Evolutionary conservation across 2,329 filamentous ascomycete genomes (phyloP), one percentile per base, ranked within the genome.

Genomic region (Talaromyces piceae): DNA sequence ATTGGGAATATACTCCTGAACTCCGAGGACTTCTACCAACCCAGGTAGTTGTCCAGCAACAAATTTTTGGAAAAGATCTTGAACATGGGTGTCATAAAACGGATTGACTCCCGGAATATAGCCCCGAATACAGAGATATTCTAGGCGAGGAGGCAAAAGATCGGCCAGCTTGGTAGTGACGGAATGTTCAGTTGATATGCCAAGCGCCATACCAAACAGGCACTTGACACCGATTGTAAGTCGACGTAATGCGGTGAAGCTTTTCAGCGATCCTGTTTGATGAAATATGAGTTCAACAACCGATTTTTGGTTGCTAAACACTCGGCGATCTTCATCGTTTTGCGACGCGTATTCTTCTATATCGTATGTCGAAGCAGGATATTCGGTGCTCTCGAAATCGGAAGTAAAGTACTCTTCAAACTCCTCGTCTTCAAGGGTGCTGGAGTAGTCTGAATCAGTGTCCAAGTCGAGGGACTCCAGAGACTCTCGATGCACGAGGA

Each of bases 31-130:
- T 23, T 53, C 51, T 28, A 39, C 49, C 46, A 53, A 31, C 18
- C 46, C 28, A 47, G 46, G 41, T 16, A 49, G 41, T 53, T 53
- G 51, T 53, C 51, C 51, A 53, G 51, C 51, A 49, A 53, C 47
- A 43, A 49, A 49, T 27, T 53, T 53, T 37, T 53, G 16, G 46
- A 53, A 49, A 26, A 53, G 31, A 20, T 53, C 51, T 11, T 49
- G 47, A 30, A 53, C 33, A 49, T 53, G 51, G 5, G 31, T 22
- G 26, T 53, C 51, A 16, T 53, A 49, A 28, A 49, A 30, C 31
- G 25, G 6, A 37, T 49, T 45, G 5, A 45, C 13, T 12, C 51
- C 51, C n/a, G 41, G 47, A 7, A 33, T 33, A 43, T 53, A 53
- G 33, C 51, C 51, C 20, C 51, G 47, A 12, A 53, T 53, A 22